Conservation (phyloP, 495 filamentous ascomycete genomes). For the Chlorociboria aeruginascens region DNA sequence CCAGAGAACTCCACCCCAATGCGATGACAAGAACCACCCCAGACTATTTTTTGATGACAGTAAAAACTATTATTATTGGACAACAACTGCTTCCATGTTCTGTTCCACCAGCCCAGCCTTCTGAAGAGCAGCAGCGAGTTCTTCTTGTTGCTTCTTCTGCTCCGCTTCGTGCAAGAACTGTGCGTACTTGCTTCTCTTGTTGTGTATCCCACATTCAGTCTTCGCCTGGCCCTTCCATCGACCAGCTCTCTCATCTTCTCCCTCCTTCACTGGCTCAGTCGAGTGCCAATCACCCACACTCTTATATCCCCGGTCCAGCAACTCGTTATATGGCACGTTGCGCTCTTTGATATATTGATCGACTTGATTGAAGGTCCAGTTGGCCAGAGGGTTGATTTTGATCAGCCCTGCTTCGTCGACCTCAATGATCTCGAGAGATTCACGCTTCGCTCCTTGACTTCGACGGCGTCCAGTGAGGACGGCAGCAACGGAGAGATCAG, state of each 20-base stretch:
- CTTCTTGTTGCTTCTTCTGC: constrained; percentile 56
- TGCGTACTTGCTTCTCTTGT: constrained; percentile 84
- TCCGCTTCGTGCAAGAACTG: constrained; percentile 69
- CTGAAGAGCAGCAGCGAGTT: constrained; percentile 25
- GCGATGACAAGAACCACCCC: no score
- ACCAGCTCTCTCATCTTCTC: constrained; percentile 93
- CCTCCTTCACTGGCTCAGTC: constrained; percentile 77
- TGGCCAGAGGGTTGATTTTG: constrained; percentile 97
- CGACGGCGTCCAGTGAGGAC: constrained; percentile 89
- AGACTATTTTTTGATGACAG: no score
- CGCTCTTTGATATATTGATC: constrained; percentile 73
- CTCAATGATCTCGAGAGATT: constrained; percentile 79
- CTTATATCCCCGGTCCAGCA: constrained; percentile 90
- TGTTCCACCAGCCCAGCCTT: constrained; percentile 20
- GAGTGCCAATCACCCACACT: constrained; percentile 97
- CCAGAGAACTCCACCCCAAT: no score
- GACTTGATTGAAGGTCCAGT: constrained; percentile 89
- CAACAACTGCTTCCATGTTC: not conserved
- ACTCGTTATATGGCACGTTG: constrained; percentile 84
- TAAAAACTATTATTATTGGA: not conserved
- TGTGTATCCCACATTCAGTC: constrained; percentile 98
- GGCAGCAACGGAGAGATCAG: constrained; percentile 77
- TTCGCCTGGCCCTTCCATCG: constrained; percentile 92
- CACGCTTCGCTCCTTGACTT: constrained; percentile 88
- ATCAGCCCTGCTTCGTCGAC: constrained; percentile 84